Conservation (phyloP, 768 basidiomycete genomes). For the Amanita pseudoporphyria region DNA sequence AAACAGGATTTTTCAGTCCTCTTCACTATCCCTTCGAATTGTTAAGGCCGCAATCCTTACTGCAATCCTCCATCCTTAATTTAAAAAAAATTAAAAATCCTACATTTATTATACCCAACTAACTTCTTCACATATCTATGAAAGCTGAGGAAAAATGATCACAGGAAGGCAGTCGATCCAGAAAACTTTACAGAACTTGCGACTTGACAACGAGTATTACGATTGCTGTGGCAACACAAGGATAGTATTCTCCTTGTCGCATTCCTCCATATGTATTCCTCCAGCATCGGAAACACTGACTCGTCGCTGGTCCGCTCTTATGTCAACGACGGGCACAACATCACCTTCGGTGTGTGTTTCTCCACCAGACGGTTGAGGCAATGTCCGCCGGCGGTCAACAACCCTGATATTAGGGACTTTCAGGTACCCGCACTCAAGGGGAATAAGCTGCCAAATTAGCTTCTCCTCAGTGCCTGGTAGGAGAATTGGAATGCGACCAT, state of each 20-base stretch:
- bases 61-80: too few relatives aligned
- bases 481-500: constrained; percentile 59
- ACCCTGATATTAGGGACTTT: constrained; percentile 55
- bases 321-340: constrained; percentile 43
- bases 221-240: constrained; percentile 21
- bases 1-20: too few relatives aligned
- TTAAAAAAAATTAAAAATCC: too few relatives aligned
- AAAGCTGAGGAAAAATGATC: too few relatives aligned
- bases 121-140: too few relatives aligned
- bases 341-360: constrained; percentile 38
- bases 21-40: too few relatives aligned
- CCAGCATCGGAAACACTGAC: constrained; percentile 8
- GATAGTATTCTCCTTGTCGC: constrained; percentile 10
- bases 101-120: too few relatives aligned
- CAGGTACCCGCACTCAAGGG: constrained; percentile 65
- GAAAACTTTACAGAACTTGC: too few relatives aligned
- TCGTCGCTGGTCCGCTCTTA: constrained; percentile 29
- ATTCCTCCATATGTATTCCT: constrained; percentile 10
- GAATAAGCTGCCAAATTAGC: constrained; percentile 59
- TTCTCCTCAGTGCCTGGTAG: constrained; percentile 62
- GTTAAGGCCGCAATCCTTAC: too few relatives aligned
- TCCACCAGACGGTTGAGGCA: constrained; percentile 20
- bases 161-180: too few relatives aligned
- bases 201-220: constrained; percentile 25
- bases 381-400: constrained; percentile 34